Evolutionary conservation across 2,329 filamentous ascomycete genomes (phyloP), one percentile per base, ranked within the genome.

Genomic region (Diplodia scrobiculata): DNA sequence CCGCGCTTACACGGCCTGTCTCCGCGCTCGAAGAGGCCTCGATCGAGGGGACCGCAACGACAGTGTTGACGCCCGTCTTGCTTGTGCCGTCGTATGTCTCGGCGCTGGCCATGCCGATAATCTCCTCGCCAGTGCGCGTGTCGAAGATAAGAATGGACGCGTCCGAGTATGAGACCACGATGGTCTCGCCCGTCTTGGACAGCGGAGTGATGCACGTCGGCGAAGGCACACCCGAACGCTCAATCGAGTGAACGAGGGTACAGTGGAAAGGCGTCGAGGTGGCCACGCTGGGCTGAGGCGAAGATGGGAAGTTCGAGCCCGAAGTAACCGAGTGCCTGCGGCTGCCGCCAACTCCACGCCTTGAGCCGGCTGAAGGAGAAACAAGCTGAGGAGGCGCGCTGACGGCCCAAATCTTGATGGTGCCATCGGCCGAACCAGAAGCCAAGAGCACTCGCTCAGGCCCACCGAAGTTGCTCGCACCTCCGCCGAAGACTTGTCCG

Each of bases 191-290:
- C 2, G 86, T 87, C 17, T 87, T 81, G 52, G 91, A 91, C n/a
- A 98, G 82, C 0, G 94, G 89, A n/a, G 90, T 90, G 73, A 99
- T 98, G 74, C 90, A 95, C 0, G 95, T 98, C 5, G 95, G 94
- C 51, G 90, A 93, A 4, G 90, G 87, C 17, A 84, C 71, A 58
- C 90, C 88, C 2, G 86, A 77, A 64, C 92, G 86, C 58, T 86
- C 82, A 67, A 99, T 96, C 58, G 91, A 91, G 74, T 97, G 94
- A 32, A 99, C 86, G 10, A 98, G 85, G 0, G 90, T 93, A 75
- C 95, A 89, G 73, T 92, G 85, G 81, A 98, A 98, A 0, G 92
- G 91, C 1, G 91, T 95, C 68, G 86, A 88, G 21, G 91, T 93
- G 5, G 92, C 92, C 55, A 91, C 87, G 68, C 89, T 96, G 5